A percentile compares a stretch with the other conserved stretches of the same genome.
Conservation (phyloP, 495 filamentous ascomycete genomes). For the Daldinia childiae region DNA sequence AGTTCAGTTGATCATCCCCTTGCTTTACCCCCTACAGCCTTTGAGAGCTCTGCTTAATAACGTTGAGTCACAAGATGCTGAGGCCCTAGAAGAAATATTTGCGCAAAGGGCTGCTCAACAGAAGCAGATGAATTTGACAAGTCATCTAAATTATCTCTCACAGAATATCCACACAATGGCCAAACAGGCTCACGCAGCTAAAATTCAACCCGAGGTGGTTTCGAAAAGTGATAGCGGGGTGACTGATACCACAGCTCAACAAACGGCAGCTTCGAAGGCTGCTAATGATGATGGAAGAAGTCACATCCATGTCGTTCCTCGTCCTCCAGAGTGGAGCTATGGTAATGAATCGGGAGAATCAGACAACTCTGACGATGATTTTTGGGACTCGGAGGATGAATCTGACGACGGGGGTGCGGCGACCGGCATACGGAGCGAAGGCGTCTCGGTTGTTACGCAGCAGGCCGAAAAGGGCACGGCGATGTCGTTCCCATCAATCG, state of each 20-base stretch:
- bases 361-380: constrained; percentile 51
- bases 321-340: constrained; percentile 82
- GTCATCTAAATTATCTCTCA: constrained; percentile 78
- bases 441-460: constrained; percentile 54
- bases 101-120: constrained; percentile 63
- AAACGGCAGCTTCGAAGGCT: constrained; percentile 11
- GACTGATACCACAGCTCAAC: constrained; percentile 10
- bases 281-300: constrained; percentile 57
- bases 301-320: constrained; percentile 79
- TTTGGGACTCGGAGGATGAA: constrained; percentile 50
- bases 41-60: constrained; percentile 73
- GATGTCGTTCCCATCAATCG: constrained; percentile 82
- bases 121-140: constrained; percentile 71
- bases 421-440: constrained; percentile 51
- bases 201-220: constrained; percentile 12
- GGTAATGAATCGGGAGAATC: constrained; percentile 57
- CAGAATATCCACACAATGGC: constrained; percentile 78
- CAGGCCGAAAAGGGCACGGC: constrained; percentile 71
- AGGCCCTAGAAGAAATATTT: constrained; percentile 72
- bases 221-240: neutral
- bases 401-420: constrained; percentile 53
- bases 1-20: constrained; percentile 75
- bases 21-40: constrained; percentile 75
- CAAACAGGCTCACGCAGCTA: constrained; percentile 52
- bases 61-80: constrained; percentile 67